Evolutionary conservation across 78 protist genomes (phyloP).

Genomic region (Tieghemostelium lacteum): DNA sequence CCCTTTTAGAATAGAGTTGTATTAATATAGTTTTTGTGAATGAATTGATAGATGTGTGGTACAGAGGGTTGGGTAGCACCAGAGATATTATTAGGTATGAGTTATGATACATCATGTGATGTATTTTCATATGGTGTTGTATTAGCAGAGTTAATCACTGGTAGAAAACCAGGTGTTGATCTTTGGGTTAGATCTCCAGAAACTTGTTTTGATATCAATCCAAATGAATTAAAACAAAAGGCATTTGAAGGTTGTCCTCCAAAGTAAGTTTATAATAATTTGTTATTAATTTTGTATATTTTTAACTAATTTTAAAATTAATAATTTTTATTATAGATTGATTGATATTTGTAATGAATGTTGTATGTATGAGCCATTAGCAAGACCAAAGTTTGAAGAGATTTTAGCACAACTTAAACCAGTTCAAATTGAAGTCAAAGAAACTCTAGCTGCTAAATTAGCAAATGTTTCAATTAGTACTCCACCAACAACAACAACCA

Average conservation of each 20-base stretch:
- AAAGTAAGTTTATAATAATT: slow-evolving; percentile 7
- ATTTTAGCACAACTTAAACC: slow-evolving; percentile 16
- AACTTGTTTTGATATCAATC: slow-evolving; percentile 71
- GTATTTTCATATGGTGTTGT: slow-evolving; percentile 83
- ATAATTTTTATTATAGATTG: neutral
- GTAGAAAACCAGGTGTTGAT: slow-evolving; percentile 81
- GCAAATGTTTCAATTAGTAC: neutral
- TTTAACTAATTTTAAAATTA: neutral
- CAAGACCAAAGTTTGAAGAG: slow-evolving; percentile 70
- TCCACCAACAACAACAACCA: neutral
- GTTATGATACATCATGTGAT: slow-evolving; percentile 78
- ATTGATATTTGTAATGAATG: slow-evolving; percentile 48
- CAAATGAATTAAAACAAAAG: slow-evolving; percentile 44
- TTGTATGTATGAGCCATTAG: slow-evolving; percentile 70
- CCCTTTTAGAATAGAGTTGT: too few species aligned
- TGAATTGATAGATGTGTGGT: too few species aligned
- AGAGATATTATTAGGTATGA: slow-evolving; percentile 67
- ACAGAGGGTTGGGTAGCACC: slow-evolving; percentile 83
- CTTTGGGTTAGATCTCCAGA: slow-evolving; percentile 79
- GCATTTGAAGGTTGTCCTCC: slow-evolving; percentile 64
- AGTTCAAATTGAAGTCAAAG: slow-evolving; percentile 6
- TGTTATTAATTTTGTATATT: neutral
- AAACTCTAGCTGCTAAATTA: neutral
- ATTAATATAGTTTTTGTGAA: too few species aligned
- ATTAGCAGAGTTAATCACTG: slow-evolving; percentile 77